These are phyloP conservation scores for Cladosporium sphaerospermum DNA, from an alignment of 2,329 filamentous ascomycete genomes.

Conservation along the genomic window DNA sequence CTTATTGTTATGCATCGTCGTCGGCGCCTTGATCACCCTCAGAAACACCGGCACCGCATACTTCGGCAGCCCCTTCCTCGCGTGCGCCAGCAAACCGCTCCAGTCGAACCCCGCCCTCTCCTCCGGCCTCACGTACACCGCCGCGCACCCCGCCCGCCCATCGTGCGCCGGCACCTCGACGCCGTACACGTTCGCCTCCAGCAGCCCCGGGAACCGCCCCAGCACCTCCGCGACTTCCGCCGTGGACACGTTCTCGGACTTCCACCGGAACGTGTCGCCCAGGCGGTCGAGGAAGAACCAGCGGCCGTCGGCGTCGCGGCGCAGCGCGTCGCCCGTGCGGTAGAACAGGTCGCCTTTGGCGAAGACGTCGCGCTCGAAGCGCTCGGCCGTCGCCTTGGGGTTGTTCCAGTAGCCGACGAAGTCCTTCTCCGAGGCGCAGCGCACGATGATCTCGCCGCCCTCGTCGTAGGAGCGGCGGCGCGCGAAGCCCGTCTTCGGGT, in stretches of 20 bases:
- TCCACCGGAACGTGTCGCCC: constrained; percentile 47
- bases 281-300: constrained; percentile 46
- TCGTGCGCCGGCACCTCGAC: constrained; percentile 43
- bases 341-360: constrained; percentile 44
- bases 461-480: constrained; percentile 56
- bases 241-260: constrained; percentile 44
- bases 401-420: constrained; percentile 69
- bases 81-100: constrained; percentile 52
- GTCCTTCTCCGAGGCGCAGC: constrained; percentile 48
- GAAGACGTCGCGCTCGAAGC: constrained; percentile 43
- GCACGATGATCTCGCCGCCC: constrained; percentile 71
- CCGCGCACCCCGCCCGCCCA: constrained; percentile 50
- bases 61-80: constrained; percentile 55
- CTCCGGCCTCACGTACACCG: constrained; percentile 50
- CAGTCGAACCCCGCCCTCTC: constrained; percentile 52
- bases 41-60: constrained; percentile 74
- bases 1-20: constrained; percentile 69
- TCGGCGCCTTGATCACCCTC: constrained; percentile 50
- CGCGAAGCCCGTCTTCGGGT: constrained; percentile 63
- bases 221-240: constrained; percentile 42
- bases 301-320: constrained; percentile 37
- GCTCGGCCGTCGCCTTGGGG: constrained; percentile 56
- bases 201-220: constrained; percentile 38
- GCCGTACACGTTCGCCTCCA: constrained; percentile 45
- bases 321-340: constrained; percentile 43